Conservation (phyloP, 2,329 filamentous ascomycete genomes). For the Fusarium pseudoanthophilum region DNA sequence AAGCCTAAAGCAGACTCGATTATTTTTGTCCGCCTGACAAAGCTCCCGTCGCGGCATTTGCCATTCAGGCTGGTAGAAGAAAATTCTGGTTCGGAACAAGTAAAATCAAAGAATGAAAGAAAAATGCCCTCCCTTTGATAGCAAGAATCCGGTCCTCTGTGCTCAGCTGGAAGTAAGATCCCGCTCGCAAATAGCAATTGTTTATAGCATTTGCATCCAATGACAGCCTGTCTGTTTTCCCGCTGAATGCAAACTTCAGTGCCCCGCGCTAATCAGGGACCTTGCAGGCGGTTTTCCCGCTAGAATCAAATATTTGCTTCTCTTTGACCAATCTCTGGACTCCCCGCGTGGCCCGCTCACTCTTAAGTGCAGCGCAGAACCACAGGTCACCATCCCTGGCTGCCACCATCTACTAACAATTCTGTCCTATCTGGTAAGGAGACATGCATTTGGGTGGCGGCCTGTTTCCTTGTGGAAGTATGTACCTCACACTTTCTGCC, state of each 20-base stretch:
- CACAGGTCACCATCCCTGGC: neutral
- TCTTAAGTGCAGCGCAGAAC: slow-evolving; percentile 1
- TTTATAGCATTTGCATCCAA: neutral
- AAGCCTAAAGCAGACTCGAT: neutral
- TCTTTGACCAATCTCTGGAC: slow-evolving; percentile 8
- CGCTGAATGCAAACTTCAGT: neutral
- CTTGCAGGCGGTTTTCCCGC: slow-evolving; percentile 35
- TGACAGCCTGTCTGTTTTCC: neutral
- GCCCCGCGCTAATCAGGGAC: slow-evolving; percentile 38
- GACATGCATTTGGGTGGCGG: slow-evolving; percentile 15
- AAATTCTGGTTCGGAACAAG: slow-evolving; percentile 7
- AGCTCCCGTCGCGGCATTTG: slow-evolving; percentile 10
- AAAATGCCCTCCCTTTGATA: too few relatives aligned
- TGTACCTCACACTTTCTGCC: neutral
- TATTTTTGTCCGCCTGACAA: slow-evolving; percentile 15
- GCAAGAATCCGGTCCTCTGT: neutral
- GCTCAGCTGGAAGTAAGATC: neutral
- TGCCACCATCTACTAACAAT: slow-evolving; percentile 11
- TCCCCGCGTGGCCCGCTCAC: slow-evolving; percentile 9
- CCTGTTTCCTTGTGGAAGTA: slow-evolving; percentile 2
- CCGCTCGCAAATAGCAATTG: neutral
- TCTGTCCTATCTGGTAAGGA: slow-evolving; percentile 8
- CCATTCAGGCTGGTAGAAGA: slow-evolving; percentile 4
- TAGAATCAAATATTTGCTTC: slow-evolving; percentile 23
- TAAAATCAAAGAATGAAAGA: neutral